Percentiles rank a stretch among this genome's conserved stretches.
phyloP scores from a whole-genome alignment of 2,329 filamentous ascomycete species.

The Curvularia lunata region DNA sequence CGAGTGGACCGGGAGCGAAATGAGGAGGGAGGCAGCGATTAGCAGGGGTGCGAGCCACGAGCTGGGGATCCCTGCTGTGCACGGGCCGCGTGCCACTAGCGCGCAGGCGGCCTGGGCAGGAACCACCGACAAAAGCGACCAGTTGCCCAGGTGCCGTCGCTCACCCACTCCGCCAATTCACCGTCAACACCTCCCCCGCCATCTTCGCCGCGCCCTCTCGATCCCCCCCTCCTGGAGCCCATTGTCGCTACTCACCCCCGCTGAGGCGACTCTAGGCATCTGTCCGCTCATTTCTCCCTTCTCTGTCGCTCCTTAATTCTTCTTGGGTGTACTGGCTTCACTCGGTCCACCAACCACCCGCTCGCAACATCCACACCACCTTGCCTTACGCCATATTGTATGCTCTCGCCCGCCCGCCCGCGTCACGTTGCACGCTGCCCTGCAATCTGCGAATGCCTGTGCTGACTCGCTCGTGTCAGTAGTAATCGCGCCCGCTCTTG shows the following conservation, averaged over 20 bases:
- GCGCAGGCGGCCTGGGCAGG: constrained; percentile 19
- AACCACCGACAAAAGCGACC: constrained; percentile 30
- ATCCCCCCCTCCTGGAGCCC: constrained; percentile 36
- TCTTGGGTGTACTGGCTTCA: constrained; percentile 47
- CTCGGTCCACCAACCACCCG: constrained; percentile 30
- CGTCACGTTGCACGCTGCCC: constrained; percentile 12
- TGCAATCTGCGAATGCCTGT: constrained; percentile 36
- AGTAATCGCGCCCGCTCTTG: constrained; percentile 44
- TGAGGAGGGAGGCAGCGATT: constrained; percentile 20
- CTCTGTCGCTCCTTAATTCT: constrained; percentile 45
- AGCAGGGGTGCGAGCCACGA: constrained; percentile 12
- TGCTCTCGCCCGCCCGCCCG: constrained; percentile 18
- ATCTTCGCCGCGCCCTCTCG: constrained; percentile 25
- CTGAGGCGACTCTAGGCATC: constrained; percentile 42
- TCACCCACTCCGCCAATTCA: constrained; percentile 30
- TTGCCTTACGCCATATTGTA: constrained; percentile 31
- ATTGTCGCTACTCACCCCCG: constrained; percentile 41
- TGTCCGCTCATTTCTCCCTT: constrained; percentile 46
- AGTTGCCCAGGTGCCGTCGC: constrained; percentile 27
- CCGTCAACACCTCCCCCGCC: constrained; percentile 30
- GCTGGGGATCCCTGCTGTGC: constrained; percentile 18
- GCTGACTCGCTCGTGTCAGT: constrained; percentile 39
- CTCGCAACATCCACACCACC: constrained; percentile 14
- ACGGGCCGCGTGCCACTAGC: constrained; percentile 6
- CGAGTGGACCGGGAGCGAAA: constrained; percentile 17